Base-by-base conservation (phyloP, 495 filamentous ascomycete species). In the Hypomontagnella monticulosa region DNA sequence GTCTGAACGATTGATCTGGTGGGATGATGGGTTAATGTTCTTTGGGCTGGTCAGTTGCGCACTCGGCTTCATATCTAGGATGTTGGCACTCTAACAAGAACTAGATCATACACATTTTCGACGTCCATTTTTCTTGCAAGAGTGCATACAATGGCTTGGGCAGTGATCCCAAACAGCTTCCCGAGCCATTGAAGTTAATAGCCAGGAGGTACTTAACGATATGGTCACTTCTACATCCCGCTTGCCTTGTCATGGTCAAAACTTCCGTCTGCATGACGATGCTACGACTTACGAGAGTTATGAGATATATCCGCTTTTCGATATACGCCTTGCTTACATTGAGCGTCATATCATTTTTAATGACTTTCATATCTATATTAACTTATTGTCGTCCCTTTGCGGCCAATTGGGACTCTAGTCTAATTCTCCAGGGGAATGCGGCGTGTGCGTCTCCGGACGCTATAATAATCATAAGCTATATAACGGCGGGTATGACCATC, bases 21-120 rank as follows among this genome's bases (percentile, higher is more conserved):
- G 67, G 67, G 67, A 71, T 23, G 67, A 71, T 27, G 50, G 44
- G 1, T 11, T 67, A 14, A 71, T 71, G 63, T 37, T 57, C 0
- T 9, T 16, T 4, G 63, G 48, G 16, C 16, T 63, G 30, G 67
- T 71, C 5, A 67, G 59, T 62, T 8, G 4, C 1, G 16, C 5
- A 42, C 18, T 1, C 19, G 1, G 6, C 20, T 23, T 7, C 1
- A 0, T 0, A 38, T 19, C 12, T 6, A 12, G 10, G 3, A 6
- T 15, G 0, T 53, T 34, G 23, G 23, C 23, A 27, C 23, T 23
- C 50, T 63, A n/a, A 68, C 59, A 32, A 10, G 4, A 7, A 15
- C 27, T 18, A 69, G 66, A 15, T 60, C 1, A 15, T 61, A 14
- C 67, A 51, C 11, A 37, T 60, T 16, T 32, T 15, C 11, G 19